These are phyloP conservation scores for Yamadazyma dushanensis DNA, from an alignment of 1,139 yeast genomes.

Conservation along the genomic window DNA sequence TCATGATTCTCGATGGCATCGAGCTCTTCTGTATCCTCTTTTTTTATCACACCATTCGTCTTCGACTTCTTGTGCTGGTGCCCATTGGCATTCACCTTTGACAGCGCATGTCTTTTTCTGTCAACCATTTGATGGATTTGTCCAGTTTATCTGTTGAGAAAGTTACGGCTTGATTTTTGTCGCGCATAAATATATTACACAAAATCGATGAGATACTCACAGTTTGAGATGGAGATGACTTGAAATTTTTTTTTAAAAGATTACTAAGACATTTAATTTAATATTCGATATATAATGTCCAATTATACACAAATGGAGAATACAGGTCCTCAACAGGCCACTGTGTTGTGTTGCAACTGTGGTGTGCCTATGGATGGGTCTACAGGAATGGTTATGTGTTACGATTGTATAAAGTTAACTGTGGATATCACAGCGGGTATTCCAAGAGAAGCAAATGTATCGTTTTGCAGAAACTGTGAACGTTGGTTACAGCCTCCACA, in stretches of 20 bases:
- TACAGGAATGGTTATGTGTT: constrained; percentile 91
- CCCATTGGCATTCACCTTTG: constrained; percentile 5
- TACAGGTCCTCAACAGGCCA: constrained; percentile 51
- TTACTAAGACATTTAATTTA: constrained; percentile 2
- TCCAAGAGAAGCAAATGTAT: constrained; percentile 89
- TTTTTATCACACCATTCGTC: constrained; percentile 3
- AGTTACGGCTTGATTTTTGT: background rate
- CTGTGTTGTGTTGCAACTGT: constrained; percentile 97
- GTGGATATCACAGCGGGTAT: constrained; percentile 95
- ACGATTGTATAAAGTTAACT: constrained; percentile 92
- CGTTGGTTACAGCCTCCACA: constrained; percentile 91
- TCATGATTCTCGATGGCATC: constrained; percentile 10
- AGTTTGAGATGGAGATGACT: constrained; percentile 3
- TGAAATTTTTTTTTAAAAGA: constrained; percentile 2
- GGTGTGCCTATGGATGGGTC: constrained; percentile 98
- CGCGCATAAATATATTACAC: constrained; percentile 1
- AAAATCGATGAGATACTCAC: background rate
- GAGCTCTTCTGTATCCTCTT: constrained; percentile 12
- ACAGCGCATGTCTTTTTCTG: constrained; percentile 25
- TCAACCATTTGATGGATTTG: constrained; percentile 29
- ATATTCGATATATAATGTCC: constrained; percentile 47
- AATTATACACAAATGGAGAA: constrained; percentile 48
- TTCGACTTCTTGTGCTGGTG: constrained; percentile 6
- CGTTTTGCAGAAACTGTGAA: constrained; percentile 97
- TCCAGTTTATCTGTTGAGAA: background rate